Evolutionary conservation across 2,329 filamentous ascomycete genomes (phyloP).

Genomic region (Huntiella savannae): DNA sequence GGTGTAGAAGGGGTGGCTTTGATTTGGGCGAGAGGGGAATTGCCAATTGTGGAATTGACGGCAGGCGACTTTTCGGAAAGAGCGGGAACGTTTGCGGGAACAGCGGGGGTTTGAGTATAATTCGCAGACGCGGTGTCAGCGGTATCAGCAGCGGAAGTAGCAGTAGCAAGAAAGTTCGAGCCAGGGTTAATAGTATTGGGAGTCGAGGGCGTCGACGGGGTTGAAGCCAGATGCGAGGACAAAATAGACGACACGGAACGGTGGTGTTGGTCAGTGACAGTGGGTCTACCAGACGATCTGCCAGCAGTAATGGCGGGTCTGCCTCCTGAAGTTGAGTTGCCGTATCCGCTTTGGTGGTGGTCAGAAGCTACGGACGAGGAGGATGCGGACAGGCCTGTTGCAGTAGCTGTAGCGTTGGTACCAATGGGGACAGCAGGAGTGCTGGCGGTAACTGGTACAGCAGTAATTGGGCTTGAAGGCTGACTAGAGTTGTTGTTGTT

Average conservation of each 20-base stretch:
- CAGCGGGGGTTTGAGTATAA: neutral
- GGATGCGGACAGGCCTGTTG: slow-evolving; percentile 4
- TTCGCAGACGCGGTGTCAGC: no score
- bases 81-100: neutral
- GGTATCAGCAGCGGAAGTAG: neutral
- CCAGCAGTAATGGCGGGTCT: neutral
- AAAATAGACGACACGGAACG: slow-evolving; percentile 1
- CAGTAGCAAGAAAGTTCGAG: neutral
- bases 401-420: slow-evolving; percentile 7
- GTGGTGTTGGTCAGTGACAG: neutral
- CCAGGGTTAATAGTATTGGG: neutral
- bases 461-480: slow-evolving; percentile 43
- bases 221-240: slow-evolving; percentile 4
- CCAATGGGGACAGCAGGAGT: slow-evolving; percentile 2
- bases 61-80: neutral
- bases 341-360: neutral
- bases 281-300: no score
- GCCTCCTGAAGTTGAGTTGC: neutral
- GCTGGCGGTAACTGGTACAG: slow-evolving; percentile 20
- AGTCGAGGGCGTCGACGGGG: neutral
- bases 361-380: neutral
- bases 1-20: neutral
- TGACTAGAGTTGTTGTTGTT: slow-evolving; percentile 47
- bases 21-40: no score
- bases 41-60: neutral